Percentiles rank a stretch among this genome's conserved stretches.
Conservation (phyloP, 2,329 filamentous ascomycete genomes). For the Alternaria sp. region DNA sequence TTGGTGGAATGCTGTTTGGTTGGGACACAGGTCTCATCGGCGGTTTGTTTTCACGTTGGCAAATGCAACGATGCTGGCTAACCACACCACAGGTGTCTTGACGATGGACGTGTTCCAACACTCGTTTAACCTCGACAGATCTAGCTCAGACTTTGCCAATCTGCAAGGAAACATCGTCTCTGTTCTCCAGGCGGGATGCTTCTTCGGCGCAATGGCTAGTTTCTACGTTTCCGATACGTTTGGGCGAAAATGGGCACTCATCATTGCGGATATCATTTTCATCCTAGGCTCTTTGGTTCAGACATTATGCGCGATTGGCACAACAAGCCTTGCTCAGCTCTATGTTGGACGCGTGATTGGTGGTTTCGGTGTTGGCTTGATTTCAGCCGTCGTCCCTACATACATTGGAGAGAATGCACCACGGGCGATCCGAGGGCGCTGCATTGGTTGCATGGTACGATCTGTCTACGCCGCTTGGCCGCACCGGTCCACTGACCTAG, state of each 20-base stretch:
- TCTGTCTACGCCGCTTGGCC: not conserved
- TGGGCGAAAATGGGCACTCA: conserved; percentile 54
- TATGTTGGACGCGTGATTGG: conserved; percentile 57
- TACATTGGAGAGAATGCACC: conserved; percentile 59
- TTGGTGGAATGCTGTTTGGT: conserved; percentile 52
- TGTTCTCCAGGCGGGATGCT: conserved; percentile 56
- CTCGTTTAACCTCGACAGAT: conserved; percentile 50
- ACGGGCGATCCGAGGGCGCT: conserved; percentile 53
- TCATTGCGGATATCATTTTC: conserved; percentile 55
- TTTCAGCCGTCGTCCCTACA: conserved; percentile 55
- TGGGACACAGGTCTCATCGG: conserved; percentile 52
- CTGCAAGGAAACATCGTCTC: conserved; percentile 57
- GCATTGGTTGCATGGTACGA: conserved; percentile 47
- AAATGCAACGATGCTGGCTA: not conserved
- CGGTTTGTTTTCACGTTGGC: conserved; percentile 1
- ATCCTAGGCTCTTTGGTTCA: conserved; percentile 55
- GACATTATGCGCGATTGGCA: conserved; percentile 50
- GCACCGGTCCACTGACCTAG: not conserved
- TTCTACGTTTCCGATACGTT: conserved; percentile 56
- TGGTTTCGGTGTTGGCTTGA: conserved; percentile 56
- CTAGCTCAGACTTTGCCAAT: conserved; percentile 48
- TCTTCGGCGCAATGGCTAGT: conserved; percentile 55
- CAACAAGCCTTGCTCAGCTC: conserved; percentile 49
- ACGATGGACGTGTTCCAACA: conserved; percentile 57
- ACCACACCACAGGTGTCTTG: conserved; percentile 45